phyloP scores from a whole-genome alignment of 768 basidiomycete species.

The Podaxis sp. region DNA sequence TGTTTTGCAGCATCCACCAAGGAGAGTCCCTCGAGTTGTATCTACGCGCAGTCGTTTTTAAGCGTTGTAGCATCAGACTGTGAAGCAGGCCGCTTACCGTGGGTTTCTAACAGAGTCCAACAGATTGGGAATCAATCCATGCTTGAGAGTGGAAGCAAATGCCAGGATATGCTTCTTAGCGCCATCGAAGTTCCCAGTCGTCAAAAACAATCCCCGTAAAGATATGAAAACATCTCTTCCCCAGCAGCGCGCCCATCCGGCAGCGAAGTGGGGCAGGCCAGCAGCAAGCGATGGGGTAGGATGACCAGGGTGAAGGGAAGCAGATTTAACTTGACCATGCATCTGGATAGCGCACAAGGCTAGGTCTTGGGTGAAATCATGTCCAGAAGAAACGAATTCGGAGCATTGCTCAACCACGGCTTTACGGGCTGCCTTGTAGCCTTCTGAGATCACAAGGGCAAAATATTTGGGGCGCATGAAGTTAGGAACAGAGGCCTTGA shows the following conservation, averaged over 20 bases:
- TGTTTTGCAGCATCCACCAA: slow-evolving; percentile 99
- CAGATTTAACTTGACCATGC: slow-evolving; percentile 88
- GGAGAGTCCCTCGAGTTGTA: slow-evolving; percentile 98
- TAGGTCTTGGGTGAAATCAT: slow-evolving; percentile 87
- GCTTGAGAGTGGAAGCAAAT: slow-evolving; percentile 91
- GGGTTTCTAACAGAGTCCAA: slow-evolving; percentile 87
- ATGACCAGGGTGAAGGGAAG: slow-evolving; percentile 77
- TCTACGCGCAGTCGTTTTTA: slow-evolving; percentile 32
- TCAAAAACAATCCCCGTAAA: slow-evolving; percentile 87
- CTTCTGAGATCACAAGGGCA: slow-evolving; percentile 84
- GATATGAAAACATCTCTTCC: slow-evolving; percentile 95
- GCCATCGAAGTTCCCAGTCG: slow-evolving; percentile 84
- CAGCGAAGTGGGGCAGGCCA: slow-evolving; percentile 90
- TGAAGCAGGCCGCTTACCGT: slow-evolving; percentile 45
- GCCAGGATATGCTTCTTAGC: slow-evolving; percentile 90
- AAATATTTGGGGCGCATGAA: slow-evolving; percentile 97
- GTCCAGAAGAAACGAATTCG: slow-evolving; percentile 82
- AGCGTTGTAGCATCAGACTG: neutral
- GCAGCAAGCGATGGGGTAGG: slow-evolving; percentile 86
- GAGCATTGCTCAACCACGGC: slow-evolving; percentile 86
- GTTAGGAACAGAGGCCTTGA: slow-evolving; percentile 72
- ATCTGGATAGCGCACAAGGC: slow-evolving; percentile 86
- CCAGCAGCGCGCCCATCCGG: slow-evolving; percentile 97
- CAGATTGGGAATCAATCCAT: slow-evolving; percentile 95
- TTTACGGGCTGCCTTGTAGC: slow-evolving; percentile 88